phyloP scores from a whole-genome alignment of 768 basidiomycete genomes.

The Boletus subcaerulescens region DNA sequence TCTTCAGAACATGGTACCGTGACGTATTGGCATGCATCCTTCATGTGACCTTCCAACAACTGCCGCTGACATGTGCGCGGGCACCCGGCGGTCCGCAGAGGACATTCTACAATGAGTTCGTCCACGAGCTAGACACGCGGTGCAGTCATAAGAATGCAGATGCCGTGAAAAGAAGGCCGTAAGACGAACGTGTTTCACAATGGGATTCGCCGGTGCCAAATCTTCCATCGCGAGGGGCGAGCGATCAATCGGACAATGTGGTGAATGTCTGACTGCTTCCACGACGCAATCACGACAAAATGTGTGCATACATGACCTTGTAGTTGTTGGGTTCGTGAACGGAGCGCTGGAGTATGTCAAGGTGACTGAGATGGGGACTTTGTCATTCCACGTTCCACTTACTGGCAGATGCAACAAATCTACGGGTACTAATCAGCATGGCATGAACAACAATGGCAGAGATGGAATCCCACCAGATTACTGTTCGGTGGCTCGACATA shows the following conservation, averaged over 20 bases:
- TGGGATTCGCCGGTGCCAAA: conserved; percentile 64
- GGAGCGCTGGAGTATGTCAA: conserved; percentile 46
- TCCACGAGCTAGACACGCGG: conserved; percentile 63
- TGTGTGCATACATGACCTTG: conserved; percentile 75
- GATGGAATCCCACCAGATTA: conserved; percentile 50
- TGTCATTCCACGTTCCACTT: conserved; percentile 6
- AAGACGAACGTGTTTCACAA: conserved; percentile 55
- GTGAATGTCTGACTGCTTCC: conserved; percentile 62
- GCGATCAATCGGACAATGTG: conserved; percentile 84
- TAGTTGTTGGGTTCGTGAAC: conserved; percentile 73
- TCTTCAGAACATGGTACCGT: conserved; percentile 49
- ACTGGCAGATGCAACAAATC: conserved; percentile 82
- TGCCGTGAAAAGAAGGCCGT: conserved; percentile 1
- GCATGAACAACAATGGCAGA: background rate
- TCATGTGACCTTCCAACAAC: conserved; percentile 58
- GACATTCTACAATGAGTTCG: conserved; percentile 74
- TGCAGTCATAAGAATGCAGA: conserved; percentile 3
- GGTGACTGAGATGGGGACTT: conserved; percentile 5
- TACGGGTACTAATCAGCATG: conserved; percentile 25
- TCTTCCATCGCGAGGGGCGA: conserved; percentile 58
- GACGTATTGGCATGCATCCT: conserved; percentile 56
- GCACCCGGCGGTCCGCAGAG: conserved; percentile 59
- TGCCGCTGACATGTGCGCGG: conserved; percentile 63
- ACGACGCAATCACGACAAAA: conserved; percentile 83
- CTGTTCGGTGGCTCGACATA: conserved; percentile 63